Base-by-base conservation (phyloP, 2,329 filamentous ascomycete species). In the Colletotrichum lentis region DNA sequence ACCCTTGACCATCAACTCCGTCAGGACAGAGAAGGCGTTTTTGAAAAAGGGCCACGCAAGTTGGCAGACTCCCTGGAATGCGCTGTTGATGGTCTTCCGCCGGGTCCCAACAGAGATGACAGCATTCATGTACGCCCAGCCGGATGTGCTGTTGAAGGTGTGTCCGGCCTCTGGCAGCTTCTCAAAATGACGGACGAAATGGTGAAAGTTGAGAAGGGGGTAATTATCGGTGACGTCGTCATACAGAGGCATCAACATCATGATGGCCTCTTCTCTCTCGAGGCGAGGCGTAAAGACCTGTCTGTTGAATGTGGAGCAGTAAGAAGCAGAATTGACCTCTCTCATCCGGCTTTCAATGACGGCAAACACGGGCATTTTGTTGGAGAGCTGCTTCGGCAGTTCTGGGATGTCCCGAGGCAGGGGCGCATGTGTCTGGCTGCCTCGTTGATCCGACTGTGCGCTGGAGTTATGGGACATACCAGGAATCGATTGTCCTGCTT, bases 31-130 rank as follows among this genome's bases (percentile, higher is more conserved):
- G 14, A 69, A 69, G 1, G 61, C 56, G 24, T 70, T 70, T 20
- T 69, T 70, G 18, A 69, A 57, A 37, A 69, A 70, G 10, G 65
- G 57, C 69, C 66, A 69, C n/a, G 66, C 62, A 12, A 57, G 57
- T 18, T 55, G 65, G 41, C 54, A 65, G 20, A 69, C 44, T n/a
- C 62, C 62, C 12, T 58, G 47, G n/a, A 66, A 62, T 5, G 66
- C 50, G 20, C 39, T 47, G 37, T 70, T 70, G 18, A 66, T 58
- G 6, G 65, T 56, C 44, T 69, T 70, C n/a, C 50, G 61, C 10
- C 53, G 53, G 2, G 58, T 56, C 1, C 69, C 69, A 1, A 70
- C 47, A 1, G 66, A 58, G 10, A 70, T 63, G 14, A 61, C 53
- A 5, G 46, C 43, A 16, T 66, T 66, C 22, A 64, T 49, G 43